phyloP scores from a whole-genome alignment of 1,284 basidiomycete genomes.

The Puccinia hordei region DNA sequence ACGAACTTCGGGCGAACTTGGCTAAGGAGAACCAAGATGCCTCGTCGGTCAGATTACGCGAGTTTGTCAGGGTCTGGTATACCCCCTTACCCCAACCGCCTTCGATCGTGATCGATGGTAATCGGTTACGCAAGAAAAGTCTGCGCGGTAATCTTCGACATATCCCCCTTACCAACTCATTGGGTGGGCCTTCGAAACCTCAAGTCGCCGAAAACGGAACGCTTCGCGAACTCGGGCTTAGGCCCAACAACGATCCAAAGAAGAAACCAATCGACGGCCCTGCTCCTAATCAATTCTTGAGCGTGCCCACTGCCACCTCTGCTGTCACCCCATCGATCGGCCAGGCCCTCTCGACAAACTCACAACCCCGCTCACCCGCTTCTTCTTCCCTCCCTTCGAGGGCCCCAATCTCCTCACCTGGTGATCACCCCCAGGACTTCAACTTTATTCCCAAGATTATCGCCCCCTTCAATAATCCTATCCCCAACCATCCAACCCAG shows the following conservation, averaged over 20 bases:
- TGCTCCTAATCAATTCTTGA: neutral
- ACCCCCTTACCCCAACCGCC: conserved; percentile 32
- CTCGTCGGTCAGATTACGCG: conserved; percentile 24
- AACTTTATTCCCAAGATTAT: conserved; percentile 31
- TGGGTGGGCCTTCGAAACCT: too few species aligned
- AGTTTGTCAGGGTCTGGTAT: conserved; percentile 44
- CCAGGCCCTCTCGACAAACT: neutral
- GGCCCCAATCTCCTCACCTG: neutral
- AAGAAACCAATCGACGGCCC: neutral
- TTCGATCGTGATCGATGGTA: conserved; percentile 9
- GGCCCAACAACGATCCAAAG: neutral
- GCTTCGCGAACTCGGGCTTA: neutral
- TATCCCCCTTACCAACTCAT: too few species aligned
- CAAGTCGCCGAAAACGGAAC: conserved; percentile 4
- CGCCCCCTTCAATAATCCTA: neutral
- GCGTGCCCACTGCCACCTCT: too few species aligned
- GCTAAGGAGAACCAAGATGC: conserved; percentile 25
- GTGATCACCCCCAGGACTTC: neutral
- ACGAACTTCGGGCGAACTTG: neutral
- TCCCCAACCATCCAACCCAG: neutral
- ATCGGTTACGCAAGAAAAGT: too few species aligned
- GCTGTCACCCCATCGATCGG: too few species aligned
- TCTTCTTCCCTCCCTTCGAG: neutral
- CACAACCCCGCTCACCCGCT: too few species aligned
- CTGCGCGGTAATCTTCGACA: too few species aligned